These are phyloP conservation scores for Scheffersomyces segobiensis DNA, from an alignment of 1,139 yeast genomes.

Conservation along the genomic window DNA sequence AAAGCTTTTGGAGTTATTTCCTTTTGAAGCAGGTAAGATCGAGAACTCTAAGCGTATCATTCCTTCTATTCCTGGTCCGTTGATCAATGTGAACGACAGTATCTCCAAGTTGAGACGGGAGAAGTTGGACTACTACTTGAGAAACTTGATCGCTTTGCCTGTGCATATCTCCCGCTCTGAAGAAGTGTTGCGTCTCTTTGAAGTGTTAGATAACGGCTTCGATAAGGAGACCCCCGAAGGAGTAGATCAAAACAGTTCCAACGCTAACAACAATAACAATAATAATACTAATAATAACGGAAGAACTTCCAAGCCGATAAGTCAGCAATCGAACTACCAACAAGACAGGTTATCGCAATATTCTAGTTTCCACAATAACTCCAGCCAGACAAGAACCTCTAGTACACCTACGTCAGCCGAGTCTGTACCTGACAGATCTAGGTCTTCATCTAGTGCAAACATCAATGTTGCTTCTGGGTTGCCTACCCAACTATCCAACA, in stretches of 20 bases:
- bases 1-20: conserved; percentile 77
- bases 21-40: conserved; percentile 89
- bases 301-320: conserved; percentile 39
- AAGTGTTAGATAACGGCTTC: conserved; percentile 59
- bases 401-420: conserved; percentile 19
- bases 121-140: conserved; percentile 81
- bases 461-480: conserved; percentile 1
- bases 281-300: conserved; percentile 12
- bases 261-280: not conserved
- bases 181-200: conserved; percentile 72
- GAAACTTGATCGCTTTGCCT: conserved; percentile 74
- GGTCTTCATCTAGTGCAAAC: conserved; percentile 12
- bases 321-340: conserved; percentile 43
- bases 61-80: conserved; percentile 96
- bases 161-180: conserved; percentile 69
- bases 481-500: not conserved
- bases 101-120: conserved; percentile 83
- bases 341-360: conserved; percentile 47
- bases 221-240: conserved; percentile 46
- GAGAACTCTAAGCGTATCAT: conserved; percentile 71
- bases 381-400: conserved; percentile 17
- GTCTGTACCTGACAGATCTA: conserved; percentile 8
- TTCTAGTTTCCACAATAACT: conserved; percentile 26
- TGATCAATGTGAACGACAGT: conserved; percentile 86
- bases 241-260: conserved; percentile 4